phyloP scores from a whole-genome alignment of 192 early-diverging fungal species.

The Diversispora epigaea region DNA sequence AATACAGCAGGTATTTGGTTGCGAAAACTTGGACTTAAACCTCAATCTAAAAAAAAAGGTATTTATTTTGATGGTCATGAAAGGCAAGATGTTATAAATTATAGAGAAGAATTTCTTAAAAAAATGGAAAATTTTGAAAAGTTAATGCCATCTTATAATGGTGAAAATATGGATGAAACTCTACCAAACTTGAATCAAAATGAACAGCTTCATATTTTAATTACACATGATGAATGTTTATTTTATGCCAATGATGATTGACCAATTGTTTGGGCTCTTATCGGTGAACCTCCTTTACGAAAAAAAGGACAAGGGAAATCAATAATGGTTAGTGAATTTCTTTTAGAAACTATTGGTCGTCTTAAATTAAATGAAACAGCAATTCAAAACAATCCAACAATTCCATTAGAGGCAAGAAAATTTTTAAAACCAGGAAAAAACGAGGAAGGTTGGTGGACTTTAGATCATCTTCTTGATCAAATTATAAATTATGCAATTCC shows the following conservation, averaged over 20 bases:
- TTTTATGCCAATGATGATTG: slow-evolving; percentile 16
- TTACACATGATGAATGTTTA: background rate
- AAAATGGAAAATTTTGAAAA: slow-evolving; percentile 1
- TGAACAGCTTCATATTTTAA: no score
- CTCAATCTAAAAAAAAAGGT: background rate
- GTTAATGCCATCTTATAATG: slow-evolving; percentile 3
- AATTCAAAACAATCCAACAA: no score
- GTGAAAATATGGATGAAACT: background rate
- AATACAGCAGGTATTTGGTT: no score
- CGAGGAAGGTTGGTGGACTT: background rate
- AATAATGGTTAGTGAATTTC: no score
- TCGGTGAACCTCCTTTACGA: background rate
- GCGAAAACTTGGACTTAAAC: no score
- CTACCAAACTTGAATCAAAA: no score
- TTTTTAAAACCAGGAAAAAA: slow-evolving; percentile 19
- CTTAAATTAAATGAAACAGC: no score
- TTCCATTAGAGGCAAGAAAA: background rate
- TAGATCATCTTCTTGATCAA: slow-evolving; percentile 17
- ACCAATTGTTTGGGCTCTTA: background rate
- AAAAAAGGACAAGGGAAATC: background rate
- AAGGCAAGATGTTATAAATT: background rate
- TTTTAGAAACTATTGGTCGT: no score
- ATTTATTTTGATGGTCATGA: slow-evolving; percentile 23
- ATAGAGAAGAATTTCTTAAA: background rate
- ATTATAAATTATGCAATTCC: slow-evolving; percentile 6